Percentiles rank a stretch among this genome's conserved stretches.
Evolutionary conservation across 768 basidiomycete genomes (phyloP).

Genomic region (Kwoniella dendrophila): DNA sequence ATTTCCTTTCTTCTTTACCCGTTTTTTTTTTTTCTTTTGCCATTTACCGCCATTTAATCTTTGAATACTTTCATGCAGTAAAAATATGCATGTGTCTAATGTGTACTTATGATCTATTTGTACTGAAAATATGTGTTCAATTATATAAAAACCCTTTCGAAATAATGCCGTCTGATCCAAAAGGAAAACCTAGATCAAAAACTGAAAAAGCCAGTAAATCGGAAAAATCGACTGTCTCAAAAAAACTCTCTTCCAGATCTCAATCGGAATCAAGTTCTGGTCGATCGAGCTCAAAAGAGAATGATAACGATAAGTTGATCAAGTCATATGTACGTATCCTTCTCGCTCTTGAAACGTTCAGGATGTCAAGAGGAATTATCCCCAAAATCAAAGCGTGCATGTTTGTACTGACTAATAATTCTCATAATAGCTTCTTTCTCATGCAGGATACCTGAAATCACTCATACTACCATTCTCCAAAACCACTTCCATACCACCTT

Average conservation of each 20-base stretch:
- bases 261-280: neutral
- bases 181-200: too few relatives aligned
- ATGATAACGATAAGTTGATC: neutral
- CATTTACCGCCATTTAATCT: too few relatives aligned
- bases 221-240: too few relatives aligned
- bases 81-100: too few relatives aligned
- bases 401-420: neutral
- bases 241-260: neutral
- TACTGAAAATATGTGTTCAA: neutral
- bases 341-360: too few relatives aligned
- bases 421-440: slow-evolving; percentile 22
- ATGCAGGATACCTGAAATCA: slow-evolving; percentile 32
- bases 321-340: neutral
- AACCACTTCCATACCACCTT: slow-evolving; percentile 9
- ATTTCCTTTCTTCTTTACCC: too few relatives aligned
- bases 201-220: too few relatives aligned
- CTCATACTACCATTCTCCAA: slow-evolving; percentile 14
- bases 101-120: too few relatives aligned
- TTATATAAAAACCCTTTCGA: neutral
- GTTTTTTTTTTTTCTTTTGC: too few relatives aligned
- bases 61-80: too few relatives aligned
- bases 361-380: too few relatives aligned
- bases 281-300: neutral
- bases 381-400: too few relatives aligned
- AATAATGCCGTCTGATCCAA: neutral